phyloP scores from a whole-genome alignment of 306 rosid species.

The Fragaria nilgerrensis region DNA sequence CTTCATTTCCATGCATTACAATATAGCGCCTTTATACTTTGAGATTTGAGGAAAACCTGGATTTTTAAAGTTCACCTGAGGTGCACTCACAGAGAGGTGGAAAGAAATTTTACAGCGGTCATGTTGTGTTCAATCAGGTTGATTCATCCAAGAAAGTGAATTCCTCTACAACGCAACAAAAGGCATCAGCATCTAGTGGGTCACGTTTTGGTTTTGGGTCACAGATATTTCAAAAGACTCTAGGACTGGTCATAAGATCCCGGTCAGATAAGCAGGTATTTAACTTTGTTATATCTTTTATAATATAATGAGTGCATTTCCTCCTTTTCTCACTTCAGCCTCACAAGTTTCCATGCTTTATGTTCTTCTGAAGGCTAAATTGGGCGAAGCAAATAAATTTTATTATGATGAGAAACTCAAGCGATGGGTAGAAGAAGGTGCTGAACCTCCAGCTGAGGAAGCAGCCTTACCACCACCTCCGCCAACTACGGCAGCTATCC shows the following conservation, averaged over 20 bases:
- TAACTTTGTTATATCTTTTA: not conserved
- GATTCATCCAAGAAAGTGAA: conserved; percentile 38
- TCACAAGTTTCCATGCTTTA: not conserved
- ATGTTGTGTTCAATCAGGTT: conserved; percentile 26
- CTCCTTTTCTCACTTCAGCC: not conserved
- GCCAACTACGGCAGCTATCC: conserved; percentile 59
- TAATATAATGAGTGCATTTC: not conserved
- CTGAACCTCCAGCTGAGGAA: conserved; percentile 63
- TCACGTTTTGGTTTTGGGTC: conserved; percentile 64
- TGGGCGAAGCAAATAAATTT: conserved; percentile 68
- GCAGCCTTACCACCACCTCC: conserved; percentile 69
- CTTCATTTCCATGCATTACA: not conserved
- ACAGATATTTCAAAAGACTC: conserved; percentile 62
- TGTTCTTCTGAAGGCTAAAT: conserved; percentile 57
- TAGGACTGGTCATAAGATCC: conserved; percentile 62
- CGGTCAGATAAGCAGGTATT: conserved; percentile 60
- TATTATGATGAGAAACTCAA: conserved; percentile 78
- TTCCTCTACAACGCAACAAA: conserved; percentile 42
- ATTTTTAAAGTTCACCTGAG: not conserved
- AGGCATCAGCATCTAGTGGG: conserved; percentile 38
- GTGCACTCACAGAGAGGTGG: conserved; percentile 1
- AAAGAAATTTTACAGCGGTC: conserved; percentile 3
- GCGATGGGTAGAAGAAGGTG: conserved; percentile 87
- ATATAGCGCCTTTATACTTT: not conserved
- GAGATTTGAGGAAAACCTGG: not conserved